These are phyloP conservation scores for Colletotrichum orchidophilum DNA, from an alignment of 2,329 filamentous ascomycete genomes.

Conservation along the genomic window DNA sequence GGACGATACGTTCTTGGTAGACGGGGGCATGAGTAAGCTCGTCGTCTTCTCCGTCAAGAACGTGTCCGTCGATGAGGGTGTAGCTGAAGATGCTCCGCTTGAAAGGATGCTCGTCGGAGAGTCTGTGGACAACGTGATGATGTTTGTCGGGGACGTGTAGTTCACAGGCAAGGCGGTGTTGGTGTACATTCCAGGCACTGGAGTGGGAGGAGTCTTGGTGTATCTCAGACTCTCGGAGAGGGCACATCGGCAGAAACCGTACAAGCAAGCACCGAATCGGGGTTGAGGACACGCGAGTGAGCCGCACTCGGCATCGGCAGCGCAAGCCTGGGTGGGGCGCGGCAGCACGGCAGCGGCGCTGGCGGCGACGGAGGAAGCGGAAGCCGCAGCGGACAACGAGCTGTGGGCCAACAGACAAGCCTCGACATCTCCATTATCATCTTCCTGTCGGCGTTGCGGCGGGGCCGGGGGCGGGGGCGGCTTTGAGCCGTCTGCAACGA, in stretches of 20 bases:
- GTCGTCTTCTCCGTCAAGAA: background rate
- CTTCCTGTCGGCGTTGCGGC: background rate
- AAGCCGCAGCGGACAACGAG: background rate
- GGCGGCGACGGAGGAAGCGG: background rate
- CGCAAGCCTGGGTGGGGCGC: background rate
- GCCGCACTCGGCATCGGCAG: background rate
- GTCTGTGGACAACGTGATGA: background rate
- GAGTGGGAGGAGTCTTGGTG: background rate
- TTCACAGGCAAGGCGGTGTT: background rate
- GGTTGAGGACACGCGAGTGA: background rate
- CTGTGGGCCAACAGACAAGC: background rate
- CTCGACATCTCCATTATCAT: background rate
- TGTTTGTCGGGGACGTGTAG: background rate
- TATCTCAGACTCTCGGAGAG: background rate
- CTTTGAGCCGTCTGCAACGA: background rate
- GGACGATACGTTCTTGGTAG: background rate
- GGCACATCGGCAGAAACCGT: constrained; percentile 1
- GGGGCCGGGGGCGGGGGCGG: background rate
- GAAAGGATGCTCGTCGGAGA: background rate
- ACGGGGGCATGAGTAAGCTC: too few species aligned
- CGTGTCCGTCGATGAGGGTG: too few species aligned
- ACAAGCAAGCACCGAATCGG: background rate
- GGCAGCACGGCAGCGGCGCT: background rate
- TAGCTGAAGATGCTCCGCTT: background rate
- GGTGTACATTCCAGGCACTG: background rate